Evolutionary conservation across 2,329 filamentous ascomycete species (phyloP).

Genomic region (Colletotrichum magnum): DNA sequence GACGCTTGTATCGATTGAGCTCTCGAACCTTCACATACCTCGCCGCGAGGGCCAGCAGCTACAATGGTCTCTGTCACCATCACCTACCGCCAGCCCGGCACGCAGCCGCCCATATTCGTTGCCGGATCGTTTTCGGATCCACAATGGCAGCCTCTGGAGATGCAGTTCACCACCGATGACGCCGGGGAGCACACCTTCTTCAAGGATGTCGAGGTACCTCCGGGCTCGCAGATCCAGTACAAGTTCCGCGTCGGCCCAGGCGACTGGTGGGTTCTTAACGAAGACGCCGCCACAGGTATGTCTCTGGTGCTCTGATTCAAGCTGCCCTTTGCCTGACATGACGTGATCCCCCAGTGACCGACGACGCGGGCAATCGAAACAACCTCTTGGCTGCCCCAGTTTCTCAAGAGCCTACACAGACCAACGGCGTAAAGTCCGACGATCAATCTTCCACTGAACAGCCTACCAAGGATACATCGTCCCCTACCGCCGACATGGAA

Average conservation of each 20-base stretch:
- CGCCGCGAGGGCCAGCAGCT: background rate
- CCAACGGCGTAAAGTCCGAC: slow-evolving; percentile 28
- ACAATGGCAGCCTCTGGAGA: slow-evolving; percentile 77
- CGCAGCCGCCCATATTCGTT: slow-evolving; percentile 77
- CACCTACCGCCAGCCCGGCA: slow-evolving; percentile 71
- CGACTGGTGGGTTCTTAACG: slow-evolving; percentile 80
- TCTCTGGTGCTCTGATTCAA: background rate
- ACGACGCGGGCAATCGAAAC: slow-evolving; percentile 63
- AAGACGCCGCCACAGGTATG: slow-evolving; percentile 72
- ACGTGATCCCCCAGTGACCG: slow-evolving; percentile 50
- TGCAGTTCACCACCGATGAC: slow-evolving; percentile 67
- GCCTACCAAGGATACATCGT: background rate
- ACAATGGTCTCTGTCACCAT: slow-evolving; percentile 65
- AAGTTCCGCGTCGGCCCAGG: slow-evolving; percentile 79
- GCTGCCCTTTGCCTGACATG: slow-evolving; percentile 21
- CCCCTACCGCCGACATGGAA: slow-evolving; percentile 15
- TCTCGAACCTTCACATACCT: slow-evolving; percentile 44
- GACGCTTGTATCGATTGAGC: background rate
- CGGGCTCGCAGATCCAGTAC: slow-evolving; percentile 77
- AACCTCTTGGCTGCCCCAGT: slow-evolving; percentile 56
- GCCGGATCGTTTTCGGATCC: slow-evolving; percentile 78
- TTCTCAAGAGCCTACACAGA: slow-evolving; percentile 8
- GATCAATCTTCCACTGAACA: background rate
- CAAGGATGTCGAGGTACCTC: slow-evolving; percentile 67
- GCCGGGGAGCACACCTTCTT: slow-evolving; percentile 71